A percentile compares a stretch with the other conserved stretches of the same genome.
Evolutionary conservation across 768 basidiomycete genomes (phyloP).

Genomic region (Boletus rex-veris): DNA sequence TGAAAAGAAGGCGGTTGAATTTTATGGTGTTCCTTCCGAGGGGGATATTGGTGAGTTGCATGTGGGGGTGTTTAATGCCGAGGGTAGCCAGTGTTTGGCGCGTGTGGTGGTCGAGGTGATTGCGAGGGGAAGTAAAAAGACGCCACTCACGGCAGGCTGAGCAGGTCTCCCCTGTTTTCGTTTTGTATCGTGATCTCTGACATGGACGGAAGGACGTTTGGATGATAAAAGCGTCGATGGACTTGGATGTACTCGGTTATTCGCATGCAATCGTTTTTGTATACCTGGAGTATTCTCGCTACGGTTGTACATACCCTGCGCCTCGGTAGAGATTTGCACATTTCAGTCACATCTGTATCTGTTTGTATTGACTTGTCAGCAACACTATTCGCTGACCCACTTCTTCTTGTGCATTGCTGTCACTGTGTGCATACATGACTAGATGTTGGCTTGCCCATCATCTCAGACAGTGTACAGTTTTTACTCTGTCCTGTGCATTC

Average conservation of each 20-base stretch:
- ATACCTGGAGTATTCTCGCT: neutral
- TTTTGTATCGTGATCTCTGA: conserved; percentile 12
- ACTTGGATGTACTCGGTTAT: conserved; percentile 9
- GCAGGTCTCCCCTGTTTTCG: conserved; percentile 19
- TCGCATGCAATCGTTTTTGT: conserved; percentile 21
- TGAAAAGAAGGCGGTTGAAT: conserved; percentile 49
- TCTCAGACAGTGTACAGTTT: no score
- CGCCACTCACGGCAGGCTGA: conserved; percentile 25
- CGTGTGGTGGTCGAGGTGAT: conserved; percentile 57
- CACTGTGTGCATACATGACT: no score
- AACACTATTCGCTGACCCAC: no score
- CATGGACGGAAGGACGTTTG: neutral
- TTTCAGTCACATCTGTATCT: no score
- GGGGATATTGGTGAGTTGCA: conserved; percentile 52
- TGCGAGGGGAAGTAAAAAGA: conserved; percentile 28
- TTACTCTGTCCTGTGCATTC: no score
- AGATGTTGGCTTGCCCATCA: no score
- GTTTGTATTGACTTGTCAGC: no score
- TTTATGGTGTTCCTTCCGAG: conserved; percentile 50
- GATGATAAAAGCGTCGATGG: conserved; percentile 5
- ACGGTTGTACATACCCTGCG: no score
- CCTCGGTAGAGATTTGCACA: no score
- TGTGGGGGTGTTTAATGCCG: conserved; percentile 52
- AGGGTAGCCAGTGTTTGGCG: conserved; percentile 50
- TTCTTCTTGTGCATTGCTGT: no score